Conservation (phyloP, 202 grass and related monocot genomes). For the Bolboschoenoplectus hybrid region DNA sequence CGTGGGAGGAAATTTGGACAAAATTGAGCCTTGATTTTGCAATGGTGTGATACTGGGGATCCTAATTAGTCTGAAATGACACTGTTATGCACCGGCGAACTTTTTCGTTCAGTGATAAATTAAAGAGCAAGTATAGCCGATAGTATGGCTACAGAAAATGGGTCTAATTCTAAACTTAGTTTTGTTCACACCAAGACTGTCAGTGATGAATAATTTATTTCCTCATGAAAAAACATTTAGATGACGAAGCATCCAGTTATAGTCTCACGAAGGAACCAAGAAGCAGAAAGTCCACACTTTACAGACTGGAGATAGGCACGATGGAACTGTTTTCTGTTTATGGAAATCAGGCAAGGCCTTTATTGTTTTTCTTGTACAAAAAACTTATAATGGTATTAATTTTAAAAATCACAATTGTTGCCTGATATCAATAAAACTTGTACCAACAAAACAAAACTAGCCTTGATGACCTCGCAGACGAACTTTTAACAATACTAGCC, state of each 20-base stretch:
- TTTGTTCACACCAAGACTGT: constrained; percentile 33
- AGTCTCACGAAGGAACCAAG: constrained; percentile 44
- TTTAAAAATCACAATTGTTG: constrained; percentile 17
- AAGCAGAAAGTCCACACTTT: constrained; percentile 65
- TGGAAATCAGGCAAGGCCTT: constrained; percentile 70
- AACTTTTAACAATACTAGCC: not conserved
- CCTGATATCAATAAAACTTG: not conserved
- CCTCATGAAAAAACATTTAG: constrained; percentile 49
- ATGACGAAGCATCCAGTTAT: constrained; percentile 59
- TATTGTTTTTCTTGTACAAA: not conserved
- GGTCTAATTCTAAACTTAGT: constrained; percentile 29
- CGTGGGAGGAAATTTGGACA: not conserved
- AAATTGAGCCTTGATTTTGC: not conserved
- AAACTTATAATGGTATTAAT: constrained; percentile 33
- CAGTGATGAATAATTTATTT: constrained; percentile 26
- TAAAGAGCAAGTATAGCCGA: constrained; percentile 4
- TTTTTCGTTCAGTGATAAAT: constrained; percentile 1
- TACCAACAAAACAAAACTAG: not conserved
- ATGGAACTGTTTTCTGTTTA: constrained; percentile 88
- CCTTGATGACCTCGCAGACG: not conserved
- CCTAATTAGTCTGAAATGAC: not conserved
- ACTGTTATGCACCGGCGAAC: not conserved
- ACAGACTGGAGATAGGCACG: constrained; percentile 89
- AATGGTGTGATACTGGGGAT: not conserved
- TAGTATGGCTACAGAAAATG: constrained; percentile 7